Conservation (phyloP, 208 protist species). For the Wallacemonas sp. region DNA sequence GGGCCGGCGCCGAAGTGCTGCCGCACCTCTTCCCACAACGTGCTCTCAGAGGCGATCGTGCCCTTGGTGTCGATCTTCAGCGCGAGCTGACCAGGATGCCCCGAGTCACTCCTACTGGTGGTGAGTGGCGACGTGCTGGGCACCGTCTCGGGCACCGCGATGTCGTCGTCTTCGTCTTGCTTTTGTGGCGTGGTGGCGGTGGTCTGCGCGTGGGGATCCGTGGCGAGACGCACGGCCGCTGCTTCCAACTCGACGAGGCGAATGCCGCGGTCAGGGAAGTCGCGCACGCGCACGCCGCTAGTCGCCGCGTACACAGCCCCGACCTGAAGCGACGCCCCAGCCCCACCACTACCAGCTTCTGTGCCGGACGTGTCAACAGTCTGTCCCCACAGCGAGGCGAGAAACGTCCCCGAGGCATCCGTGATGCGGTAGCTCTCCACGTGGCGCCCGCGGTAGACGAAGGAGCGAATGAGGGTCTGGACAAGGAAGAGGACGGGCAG, state of each 20-base stretch:
- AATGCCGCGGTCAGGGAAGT: conserved; percentile 55
- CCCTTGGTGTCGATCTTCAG: conserved; percentile 88
- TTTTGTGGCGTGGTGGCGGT: neutral
- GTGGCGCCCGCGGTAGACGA: conserved; percentile 55
- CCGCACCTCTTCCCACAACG: conserved; percentile 83
- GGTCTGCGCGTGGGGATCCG: neutral
- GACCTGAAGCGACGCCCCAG: conserved; percentile 13
- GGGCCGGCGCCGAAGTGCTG: conserved; percentile 84
- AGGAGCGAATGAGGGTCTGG: conserved; percentile 54
- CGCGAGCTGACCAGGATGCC: conserved; percentile 37
- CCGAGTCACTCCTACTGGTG: neutral
- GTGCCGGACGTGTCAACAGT: neutral
- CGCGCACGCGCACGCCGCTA: conserved; percentile 44
- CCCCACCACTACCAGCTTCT: neutral
- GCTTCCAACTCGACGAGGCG: conserved; percentile 64
- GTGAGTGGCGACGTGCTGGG: neutral
- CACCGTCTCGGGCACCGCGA: too few species aligned
- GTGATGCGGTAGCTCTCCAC: conserved; percentile 83
- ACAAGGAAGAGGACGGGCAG: conserved; percentile 55
- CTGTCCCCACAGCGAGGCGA: conserved; percentile 65
- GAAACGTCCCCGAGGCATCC: conserved; percentile 69
- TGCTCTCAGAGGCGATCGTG: conserved; percentile 79
- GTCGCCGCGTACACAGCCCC: conserved; percentile 62
- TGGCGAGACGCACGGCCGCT: neutral
- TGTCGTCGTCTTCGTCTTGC: neutral